Conservation (phyloP, 2,329 filamentous ascomycete species). For the Aureobasidium musti region DNA sequence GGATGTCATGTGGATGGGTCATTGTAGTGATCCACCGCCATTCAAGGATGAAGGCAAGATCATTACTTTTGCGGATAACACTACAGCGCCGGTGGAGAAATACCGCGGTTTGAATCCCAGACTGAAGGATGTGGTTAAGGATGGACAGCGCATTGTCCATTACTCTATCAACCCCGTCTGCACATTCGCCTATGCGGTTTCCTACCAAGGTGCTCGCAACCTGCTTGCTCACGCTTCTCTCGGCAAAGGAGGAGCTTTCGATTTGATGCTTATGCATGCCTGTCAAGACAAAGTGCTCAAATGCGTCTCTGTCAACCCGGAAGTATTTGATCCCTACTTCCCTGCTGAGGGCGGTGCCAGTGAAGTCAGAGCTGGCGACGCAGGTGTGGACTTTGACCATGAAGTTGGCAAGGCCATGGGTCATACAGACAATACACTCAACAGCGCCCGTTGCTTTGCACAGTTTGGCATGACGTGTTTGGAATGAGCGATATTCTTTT, state of each 20-base stretch:
- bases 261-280: conserved; percentile 41
- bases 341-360: conserved; percentile 39
- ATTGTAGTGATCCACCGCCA: conserved; percentile 40
- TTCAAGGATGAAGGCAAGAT: conserved; percentile 29
- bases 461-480: conserved; percentile 39
- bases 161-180: conserved; percentile 37
- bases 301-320: conserved; percentile 46
- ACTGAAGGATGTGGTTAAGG: conserved; percentile 33
- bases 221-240: conserved; percentile 39
- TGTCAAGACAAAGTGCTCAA: conserved; percentile 39
- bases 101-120: conserved; percentile 37
- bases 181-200: conserved; percentile 41
- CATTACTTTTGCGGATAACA: conserved; percentile 34
- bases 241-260: conserved; percentile 42
- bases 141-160: conserved; percentile 38
- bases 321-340: conserved; percentile 43
- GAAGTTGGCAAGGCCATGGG: conserved; percentile 40
- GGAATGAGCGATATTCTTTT: not conserved
- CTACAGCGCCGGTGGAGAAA: conserved; percentile 32
- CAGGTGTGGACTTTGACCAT: conserved; percentile 31
- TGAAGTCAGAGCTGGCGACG: conserved; percentile 35
- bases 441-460: conserved; percentile 44
- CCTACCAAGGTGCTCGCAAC: conserved; percentile 40
- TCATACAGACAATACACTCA: conserved; percentile 41
- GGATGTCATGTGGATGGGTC: conserved; percentile 47